Evolutionary conservation across 140 eudicot species (phyloP), one percentile per base, ranked within the genome.

Genomic region (Oenanthe javanica): DNA sequence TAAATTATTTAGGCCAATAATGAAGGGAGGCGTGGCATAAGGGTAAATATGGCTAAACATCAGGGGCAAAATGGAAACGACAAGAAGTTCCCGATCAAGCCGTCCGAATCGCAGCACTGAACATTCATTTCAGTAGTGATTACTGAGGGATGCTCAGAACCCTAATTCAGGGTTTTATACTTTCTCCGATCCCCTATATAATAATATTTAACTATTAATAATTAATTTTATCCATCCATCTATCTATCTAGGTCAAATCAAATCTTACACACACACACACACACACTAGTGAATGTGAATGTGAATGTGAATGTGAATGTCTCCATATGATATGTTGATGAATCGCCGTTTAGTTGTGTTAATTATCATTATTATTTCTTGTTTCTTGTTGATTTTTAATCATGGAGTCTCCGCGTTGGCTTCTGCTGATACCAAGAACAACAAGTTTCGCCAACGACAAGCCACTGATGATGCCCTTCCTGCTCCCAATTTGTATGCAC

Each of bases 381-480:
- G 76, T 81, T 3, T 70, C 36, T 38, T 57, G 66, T 2, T n/a
- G 69, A 21, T 5, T 8, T n/a, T 8, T 25, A 19, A 57, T 25
- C 16, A 49, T 75, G 23, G 76, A 78, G 82, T 72, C 21, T 69
- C 77, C 63, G 79, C 72, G 54, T 45, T 77, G 73, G 51, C 81
- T 55, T 84, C 87, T 66, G 77, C 87, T 69, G 96, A 88, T 40
- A 81, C 79, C n/a, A 89, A 83, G 55, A 75, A 76, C 42, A 94
- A 92, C 91, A 95, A 95, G 86, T 95, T 95, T 81, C 94, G 97
- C 6, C 93, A 89, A 72, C 93, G 99, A 40, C 89, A 90, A 84
- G 97, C 99, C 76, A 90, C 90, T 51, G 99, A 95, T 64, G 99
- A 95, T 84, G 85, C 92, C 75, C 86, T 91, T 14, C 97, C 90